Evolutionary conservation across 2,329 filamentous ascomycete species (phyloP), one percentile per base, ranked within the genome.

Genomic region (Colletotrichum horii): DNA sequence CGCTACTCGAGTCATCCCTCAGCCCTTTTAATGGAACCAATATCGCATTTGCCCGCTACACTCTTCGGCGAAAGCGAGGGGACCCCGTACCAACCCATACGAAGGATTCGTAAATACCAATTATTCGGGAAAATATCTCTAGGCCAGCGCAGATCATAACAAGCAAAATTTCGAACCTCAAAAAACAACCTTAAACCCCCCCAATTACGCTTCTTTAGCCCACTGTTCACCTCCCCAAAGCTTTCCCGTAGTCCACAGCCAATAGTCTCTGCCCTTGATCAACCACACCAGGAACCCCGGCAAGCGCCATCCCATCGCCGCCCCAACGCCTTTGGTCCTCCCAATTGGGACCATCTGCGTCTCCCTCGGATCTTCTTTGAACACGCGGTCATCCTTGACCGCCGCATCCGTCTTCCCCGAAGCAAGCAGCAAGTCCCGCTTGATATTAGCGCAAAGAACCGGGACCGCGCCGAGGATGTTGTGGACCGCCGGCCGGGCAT

Each of bases 161-260:
- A n/a, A n/a, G 4, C 12, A 0, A 15, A 22, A 14, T 14, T 30
- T 32, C 15, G 0, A 2, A 30, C 8, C 26, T 1, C 26, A 9
- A 61, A 26, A 34, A 32, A 61, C 28, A 61, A 32, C 58, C 58
- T 32, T 52, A 52, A 52, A 48, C 26, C 6, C 4, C 26, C 26
- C 6, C 6, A 28, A 2, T 6, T 28, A 28, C 4, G 4, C 4
- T 28, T 28, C 28, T 2, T 30, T 89, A 11, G 80, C 82, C 87
- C 88, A 91, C 65, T 89, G 86, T 71, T 87, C 87, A 19, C 88
- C 89, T 80, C 81, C 89, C 89, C 89, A 91, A 16, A 90, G 71
- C 6, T 78, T 78, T 1, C 80, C 85, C 2, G 85, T 87, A 12
- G 86, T 89, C 86, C 87, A 88, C 32, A 90, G 70, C 87, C 87